Conservation (phyloP, 768 basidiomycete species). For the Hysterangium stoloniferum region DNA sequence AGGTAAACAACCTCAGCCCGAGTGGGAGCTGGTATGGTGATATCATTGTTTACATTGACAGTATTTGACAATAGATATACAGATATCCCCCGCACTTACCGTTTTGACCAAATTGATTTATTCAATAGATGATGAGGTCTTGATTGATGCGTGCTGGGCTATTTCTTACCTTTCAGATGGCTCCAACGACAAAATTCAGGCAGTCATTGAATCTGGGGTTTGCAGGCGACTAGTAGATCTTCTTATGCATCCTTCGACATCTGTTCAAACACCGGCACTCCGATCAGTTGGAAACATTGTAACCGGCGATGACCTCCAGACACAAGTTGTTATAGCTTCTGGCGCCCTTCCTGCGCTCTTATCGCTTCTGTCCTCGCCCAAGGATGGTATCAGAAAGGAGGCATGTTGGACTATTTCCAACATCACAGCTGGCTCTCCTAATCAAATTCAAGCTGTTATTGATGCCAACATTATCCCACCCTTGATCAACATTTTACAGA, state of each 20-base stretch:
- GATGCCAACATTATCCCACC: slow-evolving; percentile 98
- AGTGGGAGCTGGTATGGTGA: slow-evolving; percentile 82
- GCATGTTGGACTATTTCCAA: slow-evolving; percentile 99
- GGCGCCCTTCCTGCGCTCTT: slow-evolving; percentile 94
- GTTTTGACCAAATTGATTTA: slow-evolving; percentile 97
- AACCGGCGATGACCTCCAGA: slow-evolving; percentile 98
- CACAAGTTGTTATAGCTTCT: slow-evolving; percentile 97
- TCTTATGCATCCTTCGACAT: slow-evolving; percentile 89
- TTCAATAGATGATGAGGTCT: slow-evolving; percentile 96
- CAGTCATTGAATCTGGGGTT: slow-evolving; percentile 97
- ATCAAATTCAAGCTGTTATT: slow-evolving; percentile 95
- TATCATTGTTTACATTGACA: slow-evolving; percentile 2
- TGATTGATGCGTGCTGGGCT: slow-evolving; percentile 99
- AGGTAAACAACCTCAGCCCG: slow-evolving; percentile 95
- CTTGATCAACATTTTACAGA: slow-evolving; percentile 94
- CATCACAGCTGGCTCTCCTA: slow-evolving; percentile 93
- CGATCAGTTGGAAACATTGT: slow-evolving; percentile 99
- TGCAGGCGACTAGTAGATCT: slow-evolving; percentile 96
- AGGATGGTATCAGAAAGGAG: slow-evolving; percentile 98
- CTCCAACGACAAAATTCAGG: slow-evolving; percentile 99
- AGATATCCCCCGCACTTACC: slow-evolving; percentile 97
- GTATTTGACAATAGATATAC: slow-evolving; percentile 53
- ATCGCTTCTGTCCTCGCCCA: slow-evolving; percentile 87
- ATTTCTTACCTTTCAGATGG: slow-evolving; percentile 99
- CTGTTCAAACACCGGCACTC: slow-evolving; percentile 96